Evolutionary conservation across 2,329 filamentous ascomycete genomes (phyloP).

Genomic region (Arthrobotrys musiformis): DNA sequence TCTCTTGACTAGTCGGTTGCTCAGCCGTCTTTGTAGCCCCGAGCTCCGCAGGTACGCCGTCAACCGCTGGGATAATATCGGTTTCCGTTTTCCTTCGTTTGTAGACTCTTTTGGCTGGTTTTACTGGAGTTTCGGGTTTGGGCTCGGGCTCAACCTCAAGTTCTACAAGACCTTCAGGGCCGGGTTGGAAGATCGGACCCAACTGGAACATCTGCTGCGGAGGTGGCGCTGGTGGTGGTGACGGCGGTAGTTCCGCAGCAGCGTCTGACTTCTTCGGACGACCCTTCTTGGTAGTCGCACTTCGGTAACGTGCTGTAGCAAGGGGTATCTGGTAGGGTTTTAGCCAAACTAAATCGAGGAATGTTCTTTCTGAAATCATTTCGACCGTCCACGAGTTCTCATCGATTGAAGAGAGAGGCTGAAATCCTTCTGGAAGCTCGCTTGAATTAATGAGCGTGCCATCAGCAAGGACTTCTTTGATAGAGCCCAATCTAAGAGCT

Average conservation of each 20-base stretch:
- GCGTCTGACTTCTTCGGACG: conserved; percentile 28
- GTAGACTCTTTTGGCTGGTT: conserved; percentile 16
- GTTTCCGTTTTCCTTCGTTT: conserved; percentile 35
- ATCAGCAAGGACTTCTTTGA: conserved; percentile 39
- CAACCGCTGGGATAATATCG: background rate
- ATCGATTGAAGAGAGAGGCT: conserved; percentile 37
- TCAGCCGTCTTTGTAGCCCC: background rate
- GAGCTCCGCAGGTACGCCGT: background rate
- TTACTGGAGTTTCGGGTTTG: background rate
- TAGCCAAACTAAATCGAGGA: conserved; percentile 40
- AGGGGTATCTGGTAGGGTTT: conserved; percentile 51
- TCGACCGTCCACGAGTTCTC: conserved; percentile 49
- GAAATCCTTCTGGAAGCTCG: conserved; percentile 33
- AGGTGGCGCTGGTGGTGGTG: background rate
- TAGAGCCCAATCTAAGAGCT: conserved; percentile 39
- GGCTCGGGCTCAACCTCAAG: conserved; percentile 3
- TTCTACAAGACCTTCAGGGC: conserved; percentile 35
- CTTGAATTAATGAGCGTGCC: conserved; percentile 5
- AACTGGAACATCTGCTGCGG: conserved; percentile 3
- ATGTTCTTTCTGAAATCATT: conserved; percentile 46
- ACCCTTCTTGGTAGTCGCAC: conserved; percentile 21
- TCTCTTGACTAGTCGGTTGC: background rate
- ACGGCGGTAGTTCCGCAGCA: background rate
- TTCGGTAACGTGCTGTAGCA: conserved; percentile 40
- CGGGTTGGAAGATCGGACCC: conserved; percentile 45